Conservation (phyloP, 192 early-diverging fungal species). For the Coemansia reversa region DNA sequence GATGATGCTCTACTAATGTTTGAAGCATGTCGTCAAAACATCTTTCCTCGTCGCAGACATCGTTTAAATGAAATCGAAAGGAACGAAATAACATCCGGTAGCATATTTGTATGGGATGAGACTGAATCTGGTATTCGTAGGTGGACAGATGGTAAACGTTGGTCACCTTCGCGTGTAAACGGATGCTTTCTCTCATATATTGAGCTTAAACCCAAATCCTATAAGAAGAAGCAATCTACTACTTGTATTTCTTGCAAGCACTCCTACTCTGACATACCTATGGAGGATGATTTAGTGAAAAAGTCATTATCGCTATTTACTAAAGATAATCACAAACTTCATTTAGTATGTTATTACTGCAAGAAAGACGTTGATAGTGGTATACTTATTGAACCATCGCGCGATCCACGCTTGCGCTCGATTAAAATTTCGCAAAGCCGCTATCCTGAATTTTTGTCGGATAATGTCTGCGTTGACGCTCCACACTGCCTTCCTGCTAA, state of each 20-base stretch:
- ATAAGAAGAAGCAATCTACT: not conserved
- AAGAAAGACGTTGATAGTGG: constrained; percentile 64
- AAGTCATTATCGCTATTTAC: constrained; percentile 82
- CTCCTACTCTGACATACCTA: constrained; percentile 9
- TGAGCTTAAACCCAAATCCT: constrained; percentile 66
- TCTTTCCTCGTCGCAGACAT: constrained; percentile 66
- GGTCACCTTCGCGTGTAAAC: constrained; percentile 81
- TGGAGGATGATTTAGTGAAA: constrained; percentile 74
- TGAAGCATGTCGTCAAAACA: constrained; percentile 77
- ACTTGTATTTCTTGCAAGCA: not conserved
- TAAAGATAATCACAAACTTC: constrained; percentile 70
- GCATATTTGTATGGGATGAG: constrained; percentile 86
- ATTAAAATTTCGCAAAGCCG: constrained; percentile 67
- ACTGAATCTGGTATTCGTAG: constrained; percentile 83
- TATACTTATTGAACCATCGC: constrained; percentile 60
- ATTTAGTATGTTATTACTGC: constrained; percentile 83
- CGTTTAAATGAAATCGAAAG: constrained; percentile 80
- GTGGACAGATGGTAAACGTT: constrained; percentile 88
- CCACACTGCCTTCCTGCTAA: not conserved
- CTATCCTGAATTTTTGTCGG: constrained; percentile 69
- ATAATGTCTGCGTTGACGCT: constrained; percentile 12
- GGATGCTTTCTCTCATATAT: constrained; percentile 82
- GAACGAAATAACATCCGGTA: constrained; percentile 69
- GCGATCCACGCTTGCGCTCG: constrained; percentile 59
- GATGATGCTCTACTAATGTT: constrained; percentile 86